Base-by-base conservation (phyloP, 192 early-diverging fungal genomes). In the Coemansia sp. region DNA sequence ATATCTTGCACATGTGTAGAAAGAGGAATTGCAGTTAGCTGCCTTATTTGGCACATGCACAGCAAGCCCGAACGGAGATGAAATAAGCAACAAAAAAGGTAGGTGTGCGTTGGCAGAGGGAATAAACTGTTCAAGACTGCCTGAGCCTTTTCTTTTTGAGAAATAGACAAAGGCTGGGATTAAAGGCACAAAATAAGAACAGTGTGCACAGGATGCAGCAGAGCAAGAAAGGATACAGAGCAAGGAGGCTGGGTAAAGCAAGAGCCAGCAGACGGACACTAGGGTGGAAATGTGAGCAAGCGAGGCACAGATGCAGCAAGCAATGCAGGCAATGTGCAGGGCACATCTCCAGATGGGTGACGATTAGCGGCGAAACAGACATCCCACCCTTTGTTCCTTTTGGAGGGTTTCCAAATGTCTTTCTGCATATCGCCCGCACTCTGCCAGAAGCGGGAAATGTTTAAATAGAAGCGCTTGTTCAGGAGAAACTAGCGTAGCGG, bases 261-360 rank as follows among this genome's bases (percentile, higher is more conserved):
- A 57, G 17, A 57, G 55, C 17, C 34, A 36, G 17, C 9, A 20
- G 29, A 34, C 11, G 43, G 11, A 43, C 36, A 46, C 42, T 41
- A 33, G 29, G 35, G 20, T 17, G 35, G 15, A 32, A 46, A 59
- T 59, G 35, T 22, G 36, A 57, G 35, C 41, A 46, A 23, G 36
- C 54, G 40, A 54, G 32, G 41, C 15, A 43, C 7, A 46, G 58
- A 29, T 59, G 58, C 41, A 59, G 48, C 66, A 42, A 45, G 55
- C 50, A 29, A 32, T 53, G 22, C 50, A 29, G 4, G 50, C 50
- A 32, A 25, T 50, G 22, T 50, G 50, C 50, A 45, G 42, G 42
- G 42, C 42, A 45, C 42, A 45, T 45, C 42, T 45, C 42, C 42
- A 45, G 42, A 17, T 43, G 42, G 42, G 42, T 45, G 42, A 45